Evolutionary conservation across 441 rosid species (phyloP).

Genomic region (Bocquillonia castaneifolia): DNA sequence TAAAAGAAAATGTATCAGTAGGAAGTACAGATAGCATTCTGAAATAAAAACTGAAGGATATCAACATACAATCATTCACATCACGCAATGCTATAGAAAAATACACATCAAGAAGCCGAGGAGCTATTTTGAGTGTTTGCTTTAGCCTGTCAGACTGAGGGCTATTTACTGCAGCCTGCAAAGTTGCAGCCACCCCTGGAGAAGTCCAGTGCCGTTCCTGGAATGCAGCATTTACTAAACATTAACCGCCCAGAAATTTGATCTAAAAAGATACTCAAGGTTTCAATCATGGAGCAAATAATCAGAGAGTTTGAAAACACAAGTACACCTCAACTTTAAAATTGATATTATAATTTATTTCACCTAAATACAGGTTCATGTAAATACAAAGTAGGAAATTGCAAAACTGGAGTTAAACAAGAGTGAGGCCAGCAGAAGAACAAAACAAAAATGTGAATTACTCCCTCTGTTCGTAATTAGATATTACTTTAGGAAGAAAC

Average conservation of each 20-base stretch:
- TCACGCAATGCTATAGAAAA: constrained; percentile 63
- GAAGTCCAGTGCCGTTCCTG: constrained; percentile 87
- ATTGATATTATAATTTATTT: neutral
- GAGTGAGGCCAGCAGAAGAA: neutral
- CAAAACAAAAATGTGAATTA: neutral
- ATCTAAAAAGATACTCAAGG: neutral
- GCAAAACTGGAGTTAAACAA: neutral
- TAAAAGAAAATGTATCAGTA: constrained; percentile 4
- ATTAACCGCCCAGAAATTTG: neutral
- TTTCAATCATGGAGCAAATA: neutral
- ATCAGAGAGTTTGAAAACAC: neutral
- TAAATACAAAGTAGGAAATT: neutral
- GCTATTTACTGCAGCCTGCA: constrained; percentile 67
- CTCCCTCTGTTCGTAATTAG: too few species aligned
- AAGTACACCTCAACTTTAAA: neutral
- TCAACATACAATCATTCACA: constrained; percentile 61
- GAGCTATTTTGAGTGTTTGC: constrained; percentile 62
- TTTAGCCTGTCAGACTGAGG: constrained; percentile 71
- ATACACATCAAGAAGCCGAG: constrained; percentile 72
- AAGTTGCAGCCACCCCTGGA: constrained; percentile 64
- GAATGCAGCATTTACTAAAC: constrained; percentile 28
- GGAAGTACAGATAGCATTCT: neutral
- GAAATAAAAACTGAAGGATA: constrained; percentile 16
- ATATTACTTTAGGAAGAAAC: too few species aligned
- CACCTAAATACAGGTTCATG: constrained; percentile 1